phyloP scores from a whole-genome alignment of 176 grass and related monocot genomes.

The Phoenix dactylifera region DNA sequence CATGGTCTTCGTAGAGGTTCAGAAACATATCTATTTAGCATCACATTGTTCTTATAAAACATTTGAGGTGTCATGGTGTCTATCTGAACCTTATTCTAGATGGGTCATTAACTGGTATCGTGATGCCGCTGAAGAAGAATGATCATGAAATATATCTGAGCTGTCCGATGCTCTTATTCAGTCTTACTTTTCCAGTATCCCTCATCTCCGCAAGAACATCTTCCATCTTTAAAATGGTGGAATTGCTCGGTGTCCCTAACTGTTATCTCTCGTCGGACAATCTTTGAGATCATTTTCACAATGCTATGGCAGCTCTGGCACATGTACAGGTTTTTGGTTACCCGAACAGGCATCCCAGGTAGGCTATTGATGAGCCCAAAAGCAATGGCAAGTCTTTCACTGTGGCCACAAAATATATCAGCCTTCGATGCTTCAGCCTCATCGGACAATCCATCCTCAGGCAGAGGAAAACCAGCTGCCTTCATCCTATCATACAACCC shows the following conservation, averaged over 20 bases:
- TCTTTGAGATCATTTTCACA: conserved; percentile 52
- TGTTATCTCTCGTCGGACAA: conserved; percentile 76
- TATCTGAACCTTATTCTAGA: too few species aligned
- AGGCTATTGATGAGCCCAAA: conserved; percentile 87
- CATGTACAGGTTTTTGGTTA: conserved; percentile 88
- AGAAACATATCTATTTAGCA: too few species aligned
- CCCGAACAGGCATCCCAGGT: conserved; percentile 61
- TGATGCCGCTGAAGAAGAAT: too few species aligned
- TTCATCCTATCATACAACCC: conserved; percentile 68
- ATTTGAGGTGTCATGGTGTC: too few species aligned
- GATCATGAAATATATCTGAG: too few species aligned
- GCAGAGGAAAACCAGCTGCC: conserved; percentile 32
- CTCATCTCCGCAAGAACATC: conserved; percentile 61
- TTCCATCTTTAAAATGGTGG: conserved; percentile 85
- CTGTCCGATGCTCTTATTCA: too few species aligned
- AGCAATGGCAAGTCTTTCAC: conserved; percentile 76
- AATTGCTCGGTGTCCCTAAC: conserved; percentile 67
- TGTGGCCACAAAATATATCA: conserved; percentile 85
- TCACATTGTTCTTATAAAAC: too few species aligned
- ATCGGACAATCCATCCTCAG: conserved; percentile 36
- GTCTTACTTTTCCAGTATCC: conserved; percentile 7
- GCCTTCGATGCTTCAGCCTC: conserved; percentile 49
- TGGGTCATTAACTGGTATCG: too few species aligned
- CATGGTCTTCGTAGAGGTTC: too few species aligned
- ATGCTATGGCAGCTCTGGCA: conserved; percentile 67